Conservation (phyloP, 2,329 filamentous ascomycete genomes). For the Aspergillus aculeatinus region DNA sequence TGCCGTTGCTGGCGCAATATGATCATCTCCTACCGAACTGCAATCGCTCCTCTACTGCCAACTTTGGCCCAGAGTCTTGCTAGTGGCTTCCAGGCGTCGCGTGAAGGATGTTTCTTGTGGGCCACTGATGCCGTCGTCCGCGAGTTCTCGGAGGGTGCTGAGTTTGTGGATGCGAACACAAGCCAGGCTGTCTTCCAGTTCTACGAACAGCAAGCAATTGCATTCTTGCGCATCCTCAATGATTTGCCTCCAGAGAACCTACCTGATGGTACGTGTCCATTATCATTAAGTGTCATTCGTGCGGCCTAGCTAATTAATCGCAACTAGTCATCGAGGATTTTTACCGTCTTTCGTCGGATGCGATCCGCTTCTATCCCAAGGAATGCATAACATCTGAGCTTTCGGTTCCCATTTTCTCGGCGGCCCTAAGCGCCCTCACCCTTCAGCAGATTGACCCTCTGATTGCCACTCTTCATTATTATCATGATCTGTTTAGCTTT, state of each 20-base stretch:
- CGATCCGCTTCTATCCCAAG: conserved; percentile 86
- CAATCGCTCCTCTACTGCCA: conserved; percentile 80
- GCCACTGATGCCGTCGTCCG: conserved; percentile 91
- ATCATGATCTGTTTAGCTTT: conserved; percentile 87
- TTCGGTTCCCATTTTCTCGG: conserved; percentile 79
- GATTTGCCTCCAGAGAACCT: conserved; percentile 76
- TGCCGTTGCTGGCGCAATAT: conserved; percentile 96
- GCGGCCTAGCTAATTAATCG: conserved; percentile 4
- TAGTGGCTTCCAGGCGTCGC: conserved; percentile 76
- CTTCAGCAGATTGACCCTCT: conserved; percentile 90
- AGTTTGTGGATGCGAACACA: conserved; percentile 77
- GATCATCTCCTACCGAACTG: conserved; percentile 91
- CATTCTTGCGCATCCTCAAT: conserved; percentile 84
- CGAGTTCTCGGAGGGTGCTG: conserved; percentile 89
- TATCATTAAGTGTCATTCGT: neutral
- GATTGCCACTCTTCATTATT: conserved; percentile 86
- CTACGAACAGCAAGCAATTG: conserved; percentile 88
- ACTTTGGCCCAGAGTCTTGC: conserved; percentile 86
- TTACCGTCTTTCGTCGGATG: conserved; percentile 88
- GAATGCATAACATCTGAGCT: conserved; percentile 77
- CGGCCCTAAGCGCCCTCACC: conserved; percentile 79
- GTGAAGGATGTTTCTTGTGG: conserved; percentile 98
- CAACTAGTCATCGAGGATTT: conserved; percentile 83
- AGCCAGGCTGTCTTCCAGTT: conserved; percentile 88
- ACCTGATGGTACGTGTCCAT: conserved; percentile 57